Conservation (phyloP, 345 rosid species). For the Acer negundo region DNA sequence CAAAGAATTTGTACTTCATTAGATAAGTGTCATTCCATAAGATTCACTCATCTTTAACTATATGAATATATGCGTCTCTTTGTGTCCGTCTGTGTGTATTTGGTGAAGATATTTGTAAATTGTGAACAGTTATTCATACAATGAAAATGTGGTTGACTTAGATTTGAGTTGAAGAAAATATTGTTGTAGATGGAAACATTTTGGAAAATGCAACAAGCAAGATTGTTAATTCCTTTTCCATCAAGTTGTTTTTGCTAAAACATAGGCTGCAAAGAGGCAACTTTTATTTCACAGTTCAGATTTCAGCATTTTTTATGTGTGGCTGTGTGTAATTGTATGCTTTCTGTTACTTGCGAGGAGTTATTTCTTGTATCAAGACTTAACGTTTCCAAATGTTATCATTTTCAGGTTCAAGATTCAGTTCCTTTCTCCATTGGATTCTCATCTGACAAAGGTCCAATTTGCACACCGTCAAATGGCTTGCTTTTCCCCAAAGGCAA, state of each 20-base stretch:
- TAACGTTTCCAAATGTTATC: neutral
- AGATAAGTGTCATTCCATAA: neutral
- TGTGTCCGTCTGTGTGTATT: neutral
- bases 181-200: neutral
- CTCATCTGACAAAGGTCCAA: conserved; percentile 57
- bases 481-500: conserved; percentile 67
- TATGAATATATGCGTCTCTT: neutral
- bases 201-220: neutral
- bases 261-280: neutral
- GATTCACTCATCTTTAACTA: neutral
- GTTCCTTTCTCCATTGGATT: conserved; percentile 70
- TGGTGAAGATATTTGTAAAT: neutral
- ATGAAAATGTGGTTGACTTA: neutral
- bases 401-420: conserved; percentile 79
- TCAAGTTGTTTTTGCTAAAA: neutral
- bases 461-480: conserved; percentile 48
- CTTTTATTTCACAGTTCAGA: neutral
- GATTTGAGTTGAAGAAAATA: neutral
- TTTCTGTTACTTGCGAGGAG: neutral
- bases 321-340: neutral
- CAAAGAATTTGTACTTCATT: neutral
- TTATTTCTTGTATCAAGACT: neutral
- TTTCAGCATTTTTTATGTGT: conserved; percentile 4
- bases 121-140: neutral
- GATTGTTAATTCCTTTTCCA: neutral